Percentiles rank a stretch among this genome's conserved stretches.
phyloP scores from a whole-genome alignment of 1,284 basidiomycete species.

The Naganishia sp. region DNA sequence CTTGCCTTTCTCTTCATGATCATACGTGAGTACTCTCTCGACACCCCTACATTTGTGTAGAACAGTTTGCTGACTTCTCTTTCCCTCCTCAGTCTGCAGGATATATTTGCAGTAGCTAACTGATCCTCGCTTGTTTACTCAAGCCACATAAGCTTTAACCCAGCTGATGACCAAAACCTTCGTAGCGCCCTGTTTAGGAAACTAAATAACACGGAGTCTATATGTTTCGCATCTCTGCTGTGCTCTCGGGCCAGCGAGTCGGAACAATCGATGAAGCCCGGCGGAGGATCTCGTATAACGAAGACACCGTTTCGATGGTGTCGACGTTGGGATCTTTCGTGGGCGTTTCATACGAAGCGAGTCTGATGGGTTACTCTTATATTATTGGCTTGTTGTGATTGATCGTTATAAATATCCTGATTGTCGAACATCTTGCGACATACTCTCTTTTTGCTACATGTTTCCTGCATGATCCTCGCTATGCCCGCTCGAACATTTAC shows the following conservation, averaged over 20 bases:
- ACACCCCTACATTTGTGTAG: constrained; percentile 7
- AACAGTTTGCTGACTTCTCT: constrained; percentile 13
- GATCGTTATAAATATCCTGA: neutral
- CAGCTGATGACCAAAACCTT: constrained; percentile 37
- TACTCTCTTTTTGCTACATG: no score
- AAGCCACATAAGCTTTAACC: constrained; percentile 37
- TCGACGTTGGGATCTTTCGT: constrained; percentile 31
- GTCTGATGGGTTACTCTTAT: constrained; percentile 32
- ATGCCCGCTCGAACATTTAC: no score
- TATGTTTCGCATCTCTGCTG: constrained; percentile 4
- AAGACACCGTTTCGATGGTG: constrained; percentile 26
- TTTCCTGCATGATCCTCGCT: no score
- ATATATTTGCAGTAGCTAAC: constrained; percentile 38
- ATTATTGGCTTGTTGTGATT: neutral
- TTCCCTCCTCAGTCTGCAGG: constrained; percentile 35
- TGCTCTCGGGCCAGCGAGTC: constrained; percentile 8
- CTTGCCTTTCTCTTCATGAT: constrained; percentile 33
- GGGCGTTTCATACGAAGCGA: constrained; percentile 32
- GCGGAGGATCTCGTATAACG: constrained; percentile 21
- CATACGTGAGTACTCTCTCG: constrained; percentile 36
- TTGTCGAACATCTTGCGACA: no score
- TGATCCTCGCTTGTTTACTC: constrained; percentile 37
- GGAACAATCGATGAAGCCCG: constrained; percentile 32
- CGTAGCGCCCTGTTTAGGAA: constrained; percentile 32
- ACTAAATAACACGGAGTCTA: constrained; percentile 33